Conservation (phyloP, 1,284 basidiomycete genomes). For the Ceratobasidium sp. region DNA sequence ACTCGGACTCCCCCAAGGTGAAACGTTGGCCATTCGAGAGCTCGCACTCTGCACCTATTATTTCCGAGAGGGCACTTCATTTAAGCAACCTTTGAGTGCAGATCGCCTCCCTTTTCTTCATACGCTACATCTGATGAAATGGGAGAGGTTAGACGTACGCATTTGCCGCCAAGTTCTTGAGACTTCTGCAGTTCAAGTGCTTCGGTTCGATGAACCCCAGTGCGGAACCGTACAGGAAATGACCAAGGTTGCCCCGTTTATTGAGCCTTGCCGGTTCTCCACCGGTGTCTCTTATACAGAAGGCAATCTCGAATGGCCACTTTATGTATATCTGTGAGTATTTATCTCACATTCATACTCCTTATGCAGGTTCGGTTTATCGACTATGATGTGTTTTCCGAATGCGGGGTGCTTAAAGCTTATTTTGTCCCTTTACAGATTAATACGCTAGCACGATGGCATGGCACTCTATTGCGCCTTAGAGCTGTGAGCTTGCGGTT, state of each 20-base stretch:
- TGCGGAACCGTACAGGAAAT: neutral
- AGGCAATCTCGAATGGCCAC: neutral
- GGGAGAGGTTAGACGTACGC: neutral
- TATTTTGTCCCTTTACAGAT: too few relatives aligned
- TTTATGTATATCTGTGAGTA: neutral
- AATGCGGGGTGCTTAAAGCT: too few relatives aligned
- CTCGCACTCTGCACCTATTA: neutral
- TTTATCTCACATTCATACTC: too few relatives aligned
- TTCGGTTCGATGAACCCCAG: neutral
- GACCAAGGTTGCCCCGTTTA: neutral
- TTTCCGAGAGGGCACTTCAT: neutral
- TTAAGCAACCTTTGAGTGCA: neutral
- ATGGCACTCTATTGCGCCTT: too few relatives aligned
- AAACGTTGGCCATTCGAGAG: neutral
- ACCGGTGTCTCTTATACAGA: neutral
- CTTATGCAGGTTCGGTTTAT: too few relatives aligned
- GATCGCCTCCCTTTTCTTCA: neutral
- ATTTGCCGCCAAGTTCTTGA: neutral
- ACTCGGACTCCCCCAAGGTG: neutral
- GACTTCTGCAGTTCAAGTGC: neutral
- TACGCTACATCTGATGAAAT: neutral
- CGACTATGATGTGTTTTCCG: too few relatives aligned
- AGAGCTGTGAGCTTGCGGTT: too few relatives aligned
- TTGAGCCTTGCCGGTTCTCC: neutral
- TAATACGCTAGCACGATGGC: too few relatives aligned